Evolutionary conservation across 768 basidiomycete species (phyloP), one percentile per base, ranked within the genome.

Genomic region (Amanita brunnescens): DNA sequence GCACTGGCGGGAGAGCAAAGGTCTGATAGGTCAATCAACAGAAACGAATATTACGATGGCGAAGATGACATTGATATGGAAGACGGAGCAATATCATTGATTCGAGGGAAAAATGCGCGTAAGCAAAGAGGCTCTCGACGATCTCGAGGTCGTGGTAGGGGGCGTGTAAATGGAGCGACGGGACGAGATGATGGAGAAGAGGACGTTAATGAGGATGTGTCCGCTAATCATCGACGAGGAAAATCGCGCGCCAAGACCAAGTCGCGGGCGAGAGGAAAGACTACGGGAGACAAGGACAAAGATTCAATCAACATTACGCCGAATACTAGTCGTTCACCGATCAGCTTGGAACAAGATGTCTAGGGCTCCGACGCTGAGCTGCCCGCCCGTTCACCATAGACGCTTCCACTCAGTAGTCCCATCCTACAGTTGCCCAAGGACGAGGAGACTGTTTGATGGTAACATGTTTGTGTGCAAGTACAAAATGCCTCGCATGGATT

Each of bases 41-140:
- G 77, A 55, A 87, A 84, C 57, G 88, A 90, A 56, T 87, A 74
- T 55, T 92, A 75, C 60, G 87, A 88, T 40, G 82, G 78, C 5
- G 85, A 87, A 21, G 71, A 78, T 40, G 87, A 90, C 58, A 72
- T 78, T 16, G 87, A 89, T 52, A 69, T 66, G 42, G 71, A 77
- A 43, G 65, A 67, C 24, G 62, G 55, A 9, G 62, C 56, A 23
- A 51, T 55, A 18, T 39, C 51, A 39, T 35, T 29, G 10, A n/a
- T 54, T 55, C 49, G 58, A 46, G 48, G 58, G 52, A 57, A 60
- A 47, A 59, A 60, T 21, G 38, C 58, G 41, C 39, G 55, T n/a
- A 43, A 49, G 37, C 57, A 59, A 34, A 58, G 63, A 46, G 49
- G 58, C 18, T 53, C 61, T n/a, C 58, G 66, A 21, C 57, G 62